Evolutionary conservation across 495 filamentous ascomycete genomes (phyloP).

Genomic region (Cercophora newfieldiana): DNA sequence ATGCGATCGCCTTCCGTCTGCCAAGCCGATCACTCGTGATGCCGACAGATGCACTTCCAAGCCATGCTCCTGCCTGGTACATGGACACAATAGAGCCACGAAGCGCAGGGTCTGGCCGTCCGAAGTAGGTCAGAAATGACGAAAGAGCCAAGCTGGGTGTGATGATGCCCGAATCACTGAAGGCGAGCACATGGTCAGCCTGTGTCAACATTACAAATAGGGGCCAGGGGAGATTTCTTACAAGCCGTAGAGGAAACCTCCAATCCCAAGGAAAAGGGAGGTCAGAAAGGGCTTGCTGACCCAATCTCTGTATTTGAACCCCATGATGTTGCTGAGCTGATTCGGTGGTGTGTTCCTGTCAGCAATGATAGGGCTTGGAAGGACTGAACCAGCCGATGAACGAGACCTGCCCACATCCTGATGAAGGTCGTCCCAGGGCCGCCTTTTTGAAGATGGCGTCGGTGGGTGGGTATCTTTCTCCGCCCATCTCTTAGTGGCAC

Average conservation of each 20-base stretch:
- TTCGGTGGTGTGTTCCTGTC: too few species aligned
- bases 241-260: constrained; percentile 40
- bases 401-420: too few species aligned
- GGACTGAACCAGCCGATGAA: too few species aligned
- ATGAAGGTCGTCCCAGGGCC: too few species aligned
- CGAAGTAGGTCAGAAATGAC: constrained; percentile 45
- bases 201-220: not conserved
- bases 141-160: constrained; percentile 45
- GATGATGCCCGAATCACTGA: constrained; percentile 46
- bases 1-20: constrained; percentile 48
- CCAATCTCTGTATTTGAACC: constrained; percentile 8
- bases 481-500: not conserved
- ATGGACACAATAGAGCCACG: constrained; percentile 54
- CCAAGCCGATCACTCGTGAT: constrained; percentile 49
- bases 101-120: constrained; percentile 42
- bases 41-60: constrained; percentile 50
- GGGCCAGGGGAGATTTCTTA: constrained; percentile 14
- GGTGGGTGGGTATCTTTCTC: not conserved
- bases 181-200: not conserved
- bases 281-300: constrained; percentile 37
- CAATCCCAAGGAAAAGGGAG: constrained; percentile 37
- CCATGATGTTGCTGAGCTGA: not conserved
- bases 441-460: not conserved
- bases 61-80: constrained; percentile 51
- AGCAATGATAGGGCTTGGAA: too few species aligned